Percentiles rank a stretch among this genome's conserved stretches.
phyloP scores from a whole-genome alignment of 1,139 yeast genomes.

The Zhuliangozyma blackwelliae region DNA sequence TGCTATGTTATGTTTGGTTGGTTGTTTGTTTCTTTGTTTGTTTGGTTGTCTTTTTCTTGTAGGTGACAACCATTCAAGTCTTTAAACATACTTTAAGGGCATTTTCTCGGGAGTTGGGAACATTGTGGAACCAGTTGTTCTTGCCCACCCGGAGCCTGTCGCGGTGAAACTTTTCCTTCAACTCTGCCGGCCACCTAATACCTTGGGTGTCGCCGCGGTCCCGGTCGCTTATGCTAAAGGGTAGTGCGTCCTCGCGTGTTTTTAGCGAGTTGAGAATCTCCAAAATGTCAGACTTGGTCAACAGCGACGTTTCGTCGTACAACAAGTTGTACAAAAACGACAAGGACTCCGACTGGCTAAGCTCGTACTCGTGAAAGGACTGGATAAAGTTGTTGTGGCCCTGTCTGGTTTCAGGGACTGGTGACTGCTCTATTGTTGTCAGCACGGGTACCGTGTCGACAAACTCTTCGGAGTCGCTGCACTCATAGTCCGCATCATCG shows the following conservation, averaged over 20 bases:
- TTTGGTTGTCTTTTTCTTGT: too few species aligned
- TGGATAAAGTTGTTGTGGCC: slow-evolving; percentile 4
- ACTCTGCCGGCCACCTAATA: slow-evolving; percentile 31
- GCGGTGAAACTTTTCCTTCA: slow-evolving; percentile 26
- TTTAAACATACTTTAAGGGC: slow-evolving; percentile 30
- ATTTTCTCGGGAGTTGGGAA: slow-evolving; percentile 29
- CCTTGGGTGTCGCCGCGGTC: slow-evolving; percentile 30
- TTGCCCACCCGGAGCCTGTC: slow-evolving; percentile 36
- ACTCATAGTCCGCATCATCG: slow-evolving; percentile 2
- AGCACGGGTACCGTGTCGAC: not conserved
- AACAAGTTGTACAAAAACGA: slow-evolving; percentile 38
- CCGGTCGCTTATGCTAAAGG: slow-evolving; percentile 20
- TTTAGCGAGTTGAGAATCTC: slow-evolving; percentile 33
- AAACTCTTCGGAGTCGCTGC: slow-evolving; percentile 1
- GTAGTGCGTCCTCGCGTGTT: slow-evolving; percentile 30
- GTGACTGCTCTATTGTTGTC: not conserved
- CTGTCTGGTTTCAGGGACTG: not conserved
- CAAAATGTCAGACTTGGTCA: slow-evolving; percentile 36
- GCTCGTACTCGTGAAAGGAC: slow-evolving; percentile 30
- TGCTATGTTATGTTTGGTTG: too few species aligned
- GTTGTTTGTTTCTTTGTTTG: too few species aligned
- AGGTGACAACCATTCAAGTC: too few species aligned
- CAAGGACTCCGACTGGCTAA: slow-evolving; percentile 38
- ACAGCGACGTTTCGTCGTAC: slow-evolving; percentile 32
- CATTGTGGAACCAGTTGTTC: slow-evolving; percentile 36